These are phyloP conservation scores for Starmerella gropengiesseri DNA, from an alignment of 805 yeast genomes.

Conservation along the genomic window DNA sequence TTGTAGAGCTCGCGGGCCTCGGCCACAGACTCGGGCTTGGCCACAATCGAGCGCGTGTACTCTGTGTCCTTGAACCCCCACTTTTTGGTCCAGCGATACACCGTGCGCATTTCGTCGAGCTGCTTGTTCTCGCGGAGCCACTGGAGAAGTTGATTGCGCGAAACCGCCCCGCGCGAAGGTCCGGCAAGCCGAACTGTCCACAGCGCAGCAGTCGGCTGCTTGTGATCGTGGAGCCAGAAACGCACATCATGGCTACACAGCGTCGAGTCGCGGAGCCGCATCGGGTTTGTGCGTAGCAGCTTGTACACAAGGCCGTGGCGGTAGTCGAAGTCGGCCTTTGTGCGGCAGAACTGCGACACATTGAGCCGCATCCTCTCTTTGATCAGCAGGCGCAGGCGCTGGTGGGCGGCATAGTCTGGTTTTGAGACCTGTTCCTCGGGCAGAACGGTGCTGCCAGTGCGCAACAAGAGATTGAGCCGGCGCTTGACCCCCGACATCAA, in stretches of 20 bases:
- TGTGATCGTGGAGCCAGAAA: conserved; percentile 22
- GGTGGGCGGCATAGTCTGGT: conserved; percentile 14
- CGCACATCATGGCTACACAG: conserved; percentile 21
- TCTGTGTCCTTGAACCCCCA: conserved; percentile 25
- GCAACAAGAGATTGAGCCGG: conserved; percentile 14
- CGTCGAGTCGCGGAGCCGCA: conserved; percentile 20
- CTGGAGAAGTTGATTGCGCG: conserved; percentile 22
- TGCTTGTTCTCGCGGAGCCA: conserved; percentile 17
- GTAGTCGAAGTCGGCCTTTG: conserved; percentile 16
- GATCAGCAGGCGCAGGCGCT: conserved; percentile 16
- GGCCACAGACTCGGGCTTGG: conserved; percentile 14
- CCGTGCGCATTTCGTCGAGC: conserved; percentile 3
- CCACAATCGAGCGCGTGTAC: conserved; percentile 13
- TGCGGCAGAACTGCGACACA: conserved; percentile 16
- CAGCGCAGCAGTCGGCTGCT: conserved; percentile 22
- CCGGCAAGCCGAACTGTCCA: conserved; percentile 25
- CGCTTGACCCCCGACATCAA: conserved; percentile 15
- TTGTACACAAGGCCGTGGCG: conserved; percentile 24
- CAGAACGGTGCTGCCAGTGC: conserved; percentile 4
- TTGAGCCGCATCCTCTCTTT: conserved; percentile 13
- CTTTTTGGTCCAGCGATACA: conserved; percentile 23
- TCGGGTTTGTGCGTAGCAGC: conserved; percentile 18
- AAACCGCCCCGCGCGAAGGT: conserved; percentile 15
- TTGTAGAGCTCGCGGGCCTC: conserved; percentile 21
- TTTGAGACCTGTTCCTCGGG: not conserved